A percentile compares a stretch with the other conserved stretches of the same genome.
phyloP scores from a whole-genome alignment of 2,329 filamentous ascomycete genomes.

The Dryadomyces sulphureus region DNA sequence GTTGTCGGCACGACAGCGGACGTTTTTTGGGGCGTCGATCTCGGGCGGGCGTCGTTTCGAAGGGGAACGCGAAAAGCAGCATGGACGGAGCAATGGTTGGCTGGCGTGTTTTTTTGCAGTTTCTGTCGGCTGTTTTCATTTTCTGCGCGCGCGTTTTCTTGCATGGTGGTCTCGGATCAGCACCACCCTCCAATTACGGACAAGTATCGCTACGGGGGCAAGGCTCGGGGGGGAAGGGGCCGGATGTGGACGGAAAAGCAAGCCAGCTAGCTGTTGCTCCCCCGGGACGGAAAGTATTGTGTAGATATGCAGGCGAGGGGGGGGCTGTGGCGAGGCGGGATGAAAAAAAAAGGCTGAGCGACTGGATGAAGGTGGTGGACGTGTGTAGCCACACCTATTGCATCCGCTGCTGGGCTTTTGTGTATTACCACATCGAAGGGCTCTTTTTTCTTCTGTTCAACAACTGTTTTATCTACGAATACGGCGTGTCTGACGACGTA shows the following conservation, averaged over 20 bases:
- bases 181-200: conserved; percentile 4
- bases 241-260: too few relatives aligned
- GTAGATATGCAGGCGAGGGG: too few relatives aligned
- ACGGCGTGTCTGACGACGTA: too few relatives aligned
- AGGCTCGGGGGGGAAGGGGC: too few relatives aligned
- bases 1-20: not conserved
- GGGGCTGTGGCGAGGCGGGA: too few relatives aligned
- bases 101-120: not conserved
- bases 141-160: not conserved
- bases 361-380: too few relatives aligned
- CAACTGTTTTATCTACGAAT: not conserved
- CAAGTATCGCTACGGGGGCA: too few relatives aligned
- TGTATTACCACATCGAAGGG: not conserved
- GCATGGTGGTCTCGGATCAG: conserved; percentile 8
- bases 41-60: not conserved
- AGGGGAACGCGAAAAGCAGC: conserved; percentile 1
- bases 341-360: too few relatives aligned
- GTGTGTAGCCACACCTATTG: too few relatives aligned
- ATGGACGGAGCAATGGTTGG: conserved; percentile 2
- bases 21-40: not conserved
- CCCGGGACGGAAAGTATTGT: too few relatives aligned
- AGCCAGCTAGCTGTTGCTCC: too few relatives aligned
- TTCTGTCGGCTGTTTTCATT: not conserved
- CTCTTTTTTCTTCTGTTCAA: not conserved
- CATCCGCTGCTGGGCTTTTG: not conserved